Evolutionary conservation across 148 eudicot species (phyloP).

Genomic region (Chenopodium berlandieri): DNA sequence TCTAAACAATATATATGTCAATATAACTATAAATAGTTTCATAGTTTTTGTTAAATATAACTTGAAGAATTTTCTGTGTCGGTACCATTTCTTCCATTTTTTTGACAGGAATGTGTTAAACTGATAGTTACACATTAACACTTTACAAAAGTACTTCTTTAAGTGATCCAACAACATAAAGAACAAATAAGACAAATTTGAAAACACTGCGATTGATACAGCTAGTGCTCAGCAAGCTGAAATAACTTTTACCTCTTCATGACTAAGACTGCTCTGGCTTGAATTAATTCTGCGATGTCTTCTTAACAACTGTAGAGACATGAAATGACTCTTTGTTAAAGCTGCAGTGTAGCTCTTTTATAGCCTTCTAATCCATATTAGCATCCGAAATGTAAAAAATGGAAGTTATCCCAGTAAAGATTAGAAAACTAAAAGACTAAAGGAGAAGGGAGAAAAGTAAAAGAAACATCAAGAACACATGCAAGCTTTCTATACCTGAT

Average conservation of each 20-base stretch:
- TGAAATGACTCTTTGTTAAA: conserved; percentile 11
- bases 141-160: too few species aligned
- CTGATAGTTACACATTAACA: too few species aligned
- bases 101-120: too few species aligned
- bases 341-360: background rate
- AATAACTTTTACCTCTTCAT: conserved; percentile 54
- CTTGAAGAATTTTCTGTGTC: background rate
- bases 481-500: conserved; percentile 54
- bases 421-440: background rate
- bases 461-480: background rate
- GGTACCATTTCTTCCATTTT: background rate
- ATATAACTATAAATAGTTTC: background rate
- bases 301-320: conserved; percentile 59
- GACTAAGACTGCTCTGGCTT: conserved; percentile 54
- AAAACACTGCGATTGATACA: too few species aligned
- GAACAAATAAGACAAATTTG: background rate
- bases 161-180: background rate
- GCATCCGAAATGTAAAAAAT: background rate
- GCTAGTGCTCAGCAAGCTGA: background rate
- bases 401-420: background rate
- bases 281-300: conserved; percentile 77
- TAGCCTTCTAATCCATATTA: conserved; percentile 5
- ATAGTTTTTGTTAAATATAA: background rate
- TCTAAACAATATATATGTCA: background rate
- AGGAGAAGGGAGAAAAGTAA: background rate